These are phyloP conservation scores for Auricularia heimuer DNA, from an alignment of 768 basidiomycete genomes.

Conservation along the genomic window DNA sequence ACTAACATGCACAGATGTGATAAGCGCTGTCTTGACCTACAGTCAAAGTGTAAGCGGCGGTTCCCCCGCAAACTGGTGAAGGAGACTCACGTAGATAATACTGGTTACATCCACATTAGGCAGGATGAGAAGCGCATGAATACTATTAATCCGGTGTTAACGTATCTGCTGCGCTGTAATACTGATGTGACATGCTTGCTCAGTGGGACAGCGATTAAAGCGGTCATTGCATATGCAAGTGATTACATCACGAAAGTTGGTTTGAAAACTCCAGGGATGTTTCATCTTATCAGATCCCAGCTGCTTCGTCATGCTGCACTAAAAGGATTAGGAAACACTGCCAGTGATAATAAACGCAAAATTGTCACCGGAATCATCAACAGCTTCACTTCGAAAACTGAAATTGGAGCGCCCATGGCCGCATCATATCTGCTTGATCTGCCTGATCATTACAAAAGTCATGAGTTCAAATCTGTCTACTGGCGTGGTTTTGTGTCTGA, in stretches of 20 bases:
- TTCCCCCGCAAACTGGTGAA: conserved; percentile 25
- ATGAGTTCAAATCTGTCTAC: conserved; percentile 3
- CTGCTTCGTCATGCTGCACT: conserved; percentile 18
- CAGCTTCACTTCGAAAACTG: background rate
- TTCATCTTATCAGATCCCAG: conserved; percentile 20
- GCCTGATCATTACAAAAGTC: conserved; percentile 3
- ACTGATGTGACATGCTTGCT: conserved; percentile 13
- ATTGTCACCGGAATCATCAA: background rate
- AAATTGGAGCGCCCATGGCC: background rate
- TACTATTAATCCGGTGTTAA: conserved; percentile 20
- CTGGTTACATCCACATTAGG: conserved; percentile 21
- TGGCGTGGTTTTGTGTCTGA: background rate
- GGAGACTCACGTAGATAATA: conserved; percentile 22
- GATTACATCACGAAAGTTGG: conserved; percentile 12
- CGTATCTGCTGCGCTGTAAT: conserved; percentile 21
- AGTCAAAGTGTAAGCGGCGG: conserved; percentile 23
- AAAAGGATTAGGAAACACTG: background rate
- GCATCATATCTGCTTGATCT: background rate
- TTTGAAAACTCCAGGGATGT: conserved; percentile 21
- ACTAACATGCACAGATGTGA: conserved; percentile 24
- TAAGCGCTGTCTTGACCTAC: conserved; percentile 17
- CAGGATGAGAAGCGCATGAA: conserved; percentile 29
- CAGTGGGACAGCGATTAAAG: conserved; percentile 11
- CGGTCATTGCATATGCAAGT: conserved; percentile 11
- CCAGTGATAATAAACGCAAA: background rate